phyloP scores from a whole-genome alignment of 805 yeast genomes.

The Starmerella roubikii region DNA sequence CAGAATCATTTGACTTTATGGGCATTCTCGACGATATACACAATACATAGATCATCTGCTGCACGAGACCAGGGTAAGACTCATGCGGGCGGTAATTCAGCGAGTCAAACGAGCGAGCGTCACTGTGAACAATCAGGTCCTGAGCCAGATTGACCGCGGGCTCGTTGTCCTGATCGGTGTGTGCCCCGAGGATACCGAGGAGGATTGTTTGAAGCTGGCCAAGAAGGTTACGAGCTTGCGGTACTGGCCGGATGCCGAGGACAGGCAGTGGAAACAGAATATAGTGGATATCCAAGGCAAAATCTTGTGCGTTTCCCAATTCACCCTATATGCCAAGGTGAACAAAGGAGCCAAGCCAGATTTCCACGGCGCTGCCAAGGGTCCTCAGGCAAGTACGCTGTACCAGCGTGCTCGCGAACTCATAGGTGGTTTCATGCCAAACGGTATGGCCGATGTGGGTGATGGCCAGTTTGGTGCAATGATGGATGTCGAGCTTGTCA shows the following conservation, averaged over 20 bases:
- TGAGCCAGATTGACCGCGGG: constrained; percentile 64
- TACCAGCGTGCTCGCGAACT: constrained; percentile 35
- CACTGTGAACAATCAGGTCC: constrained; percentile 53
- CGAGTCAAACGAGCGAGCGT: constrained; percentile 83
- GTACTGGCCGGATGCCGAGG: constrained; percentile 60
- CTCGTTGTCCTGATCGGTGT: constrained; percentile 75
- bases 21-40: too few species aligned
- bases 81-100: constrained; percentile 86
- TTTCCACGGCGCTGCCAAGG: constrained; percentile 83
- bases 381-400: constrained; percentile 38
- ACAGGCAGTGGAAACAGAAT: constrained; percentile 67
- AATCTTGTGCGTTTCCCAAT: constrained; percentile 80
- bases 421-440: constrained; percentile 22
- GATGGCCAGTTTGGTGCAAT: constrained; percentile 93
- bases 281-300: constrained; percentile 55
- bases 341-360: constrained; percentile 92
- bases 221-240: constrained; percentile 52
- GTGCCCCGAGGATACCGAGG: constrained; percentile 58
- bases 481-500: constrained; percentile 85
- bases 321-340: constrained; percentile 73
- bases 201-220: constrained; percentile 57
- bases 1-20: too few species aligned
- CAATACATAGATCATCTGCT: too few species aligned
- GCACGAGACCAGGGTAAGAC: too few species aligned
- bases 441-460: constrained; percentile 51